Conservation (phyloP, 176 grass and related monocot genomes). For the Oryza longistaminata region DNA sequence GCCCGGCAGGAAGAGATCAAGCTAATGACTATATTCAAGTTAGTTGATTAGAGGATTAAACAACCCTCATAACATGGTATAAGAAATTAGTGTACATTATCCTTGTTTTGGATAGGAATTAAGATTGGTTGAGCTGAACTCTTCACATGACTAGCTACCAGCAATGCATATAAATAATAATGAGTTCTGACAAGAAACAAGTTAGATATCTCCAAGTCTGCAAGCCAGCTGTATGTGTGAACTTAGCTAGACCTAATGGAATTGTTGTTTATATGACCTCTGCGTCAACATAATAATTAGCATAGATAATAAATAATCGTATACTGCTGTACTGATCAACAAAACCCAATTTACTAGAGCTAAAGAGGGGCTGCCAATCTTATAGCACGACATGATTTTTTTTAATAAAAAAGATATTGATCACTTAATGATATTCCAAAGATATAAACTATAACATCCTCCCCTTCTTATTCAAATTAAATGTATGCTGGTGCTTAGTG, state of each 20-base stretch:
- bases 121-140: background rate
- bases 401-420: background rate
- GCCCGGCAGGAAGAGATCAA: background rate
- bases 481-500: background rate
- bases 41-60: constrained; percentile 23
- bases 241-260: background rate
- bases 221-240: background rate
- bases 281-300: background rate
- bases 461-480: background rate
- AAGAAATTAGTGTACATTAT: constrained; percentile 5
- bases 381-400: background rate
- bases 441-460: background rate
- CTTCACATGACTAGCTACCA: background rate
- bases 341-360: background rate
- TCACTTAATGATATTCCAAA: background rate
- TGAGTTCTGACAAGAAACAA: background rate
- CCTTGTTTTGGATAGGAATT: constrained; percentile 9
- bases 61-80: background rate
- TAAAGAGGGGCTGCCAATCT: background rate
- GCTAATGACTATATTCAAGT: background rate
- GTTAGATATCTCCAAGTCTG: background rate
- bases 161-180: background rate
- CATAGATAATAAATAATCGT: background rate
- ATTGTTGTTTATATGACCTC: constrained; percentile 11
- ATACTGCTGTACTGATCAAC: background rate